These are phyloP conservation scores for Phytophthora boehmeriae DNA, from an alignment of 352 stramenopile species.

Conservation along the genomic window DNA sequence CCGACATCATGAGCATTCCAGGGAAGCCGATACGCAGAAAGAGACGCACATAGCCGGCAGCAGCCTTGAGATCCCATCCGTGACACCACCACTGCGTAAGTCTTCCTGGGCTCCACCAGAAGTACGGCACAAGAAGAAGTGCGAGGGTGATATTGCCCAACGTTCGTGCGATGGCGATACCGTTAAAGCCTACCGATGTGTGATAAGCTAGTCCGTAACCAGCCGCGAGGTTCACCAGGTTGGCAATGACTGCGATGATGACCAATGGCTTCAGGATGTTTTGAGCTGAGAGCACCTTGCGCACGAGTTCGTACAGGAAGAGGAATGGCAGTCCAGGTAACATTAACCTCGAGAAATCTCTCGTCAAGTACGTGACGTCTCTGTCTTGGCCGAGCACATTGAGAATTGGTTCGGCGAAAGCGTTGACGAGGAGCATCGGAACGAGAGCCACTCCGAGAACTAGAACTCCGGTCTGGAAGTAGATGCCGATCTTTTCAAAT, in stretches of 20 bases:
- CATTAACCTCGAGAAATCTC: slow-evolving; percentile 58
- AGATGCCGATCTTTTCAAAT: slow-evolving; percentile 70
- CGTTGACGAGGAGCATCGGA: slow-evolving; percentile 58
- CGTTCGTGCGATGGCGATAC: slow-evolving; percentile 62
- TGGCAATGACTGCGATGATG: slow-evolving; percentile 59
- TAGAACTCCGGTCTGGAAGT: slow-evolving; percentile 69
- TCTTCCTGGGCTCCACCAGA: slow-evolving; percentile 36
- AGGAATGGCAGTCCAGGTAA: slow-evolving; percentile 66
- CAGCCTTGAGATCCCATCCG: slow-evolving; percentile 38
- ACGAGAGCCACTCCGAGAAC: slow-evolving; percentile 49
- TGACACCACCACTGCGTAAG: slow-evolving; percentile 42
- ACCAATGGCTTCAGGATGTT: slow-evolving; percentile 78
- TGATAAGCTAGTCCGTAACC: slow-evolving; percentile 74
- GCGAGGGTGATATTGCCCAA: slow-evolving; percentile 53
- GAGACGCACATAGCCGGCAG: slow-evolving; percentile 30
- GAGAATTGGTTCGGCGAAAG: slow-evolving; percentile 48
- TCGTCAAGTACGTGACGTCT: slow-evolving; percentile 53
- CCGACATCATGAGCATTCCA: slow-evolving; percentile 58
- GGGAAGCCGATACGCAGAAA: slow-evolving; percentile 56
- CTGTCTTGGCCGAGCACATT: slow-evolving; percentile 42
- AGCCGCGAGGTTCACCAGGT: slow-evolving; percentile 62
- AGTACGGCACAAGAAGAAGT: slow-evolving; percentile 53
- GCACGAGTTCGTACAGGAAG: slow-evolving; percentile 78
- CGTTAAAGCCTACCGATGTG: slow-evolving; percentile 67
- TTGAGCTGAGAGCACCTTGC: slow-evolving; percentile 74